A percentile compares a stretch with the other conserved stretches of the same genome.
Evolutionary conservation across 805 yeast genomes (phyloP).

Genomic region (Yarrowia sp.): DNA sequence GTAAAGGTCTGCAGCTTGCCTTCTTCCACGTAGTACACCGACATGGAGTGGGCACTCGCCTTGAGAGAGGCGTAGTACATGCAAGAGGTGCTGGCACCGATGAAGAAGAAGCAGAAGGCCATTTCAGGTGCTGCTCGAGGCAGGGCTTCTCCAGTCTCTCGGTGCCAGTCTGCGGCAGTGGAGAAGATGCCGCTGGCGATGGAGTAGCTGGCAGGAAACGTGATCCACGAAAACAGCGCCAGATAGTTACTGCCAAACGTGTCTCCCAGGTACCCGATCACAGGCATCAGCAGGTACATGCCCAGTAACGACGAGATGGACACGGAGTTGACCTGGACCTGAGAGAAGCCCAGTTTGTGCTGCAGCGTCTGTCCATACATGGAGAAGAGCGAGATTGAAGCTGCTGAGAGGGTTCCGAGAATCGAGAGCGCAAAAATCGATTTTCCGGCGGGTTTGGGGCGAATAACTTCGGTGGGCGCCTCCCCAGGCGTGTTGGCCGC

Average conservation of each 20-base stretch:
- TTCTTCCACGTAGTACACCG: conserved; percentile 15
- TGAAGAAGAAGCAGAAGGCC: conserved; percentile 44
- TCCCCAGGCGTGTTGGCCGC: neutral
- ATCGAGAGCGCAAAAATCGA: conserved; percentile 21
- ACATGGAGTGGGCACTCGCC: conserved; percentile 72
- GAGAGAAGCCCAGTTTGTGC: conserved; percentile 62
- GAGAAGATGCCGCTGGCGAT: conserved; percentile 54
- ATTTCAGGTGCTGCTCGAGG: neutral
- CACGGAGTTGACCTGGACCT: conserved; percentile 72
- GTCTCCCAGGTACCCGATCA: conserved; percentile 82
- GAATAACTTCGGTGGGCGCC: neutral
- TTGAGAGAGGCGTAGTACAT: conserved; percentile 50
- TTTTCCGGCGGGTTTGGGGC: conserved; percentile 11
- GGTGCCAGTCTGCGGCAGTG: conserved; percentile 37
- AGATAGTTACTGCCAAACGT: conserved; percentile 81
- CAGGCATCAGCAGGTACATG: conserved; percentile 82
- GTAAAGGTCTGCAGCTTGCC: conserved; percentile 66
- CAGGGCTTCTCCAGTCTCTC: neutral
- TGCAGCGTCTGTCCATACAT: conserved; percentile 77
- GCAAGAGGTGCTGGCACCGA: conserved; percentile 54
- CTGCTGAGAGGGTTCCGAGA: conserved; percentile 68
- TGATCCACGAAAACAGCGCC: conserved; percentile 63
- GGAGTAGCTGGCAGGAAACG: conserved; percentile 74
- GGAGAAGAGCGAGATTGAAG: conserved; percentile 83
- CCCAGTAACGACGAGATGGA: conserved; percentile 80